These are phyloP conservation scores for Rhizopogon salebrosus DNA, from an alignment of 768 basidiomycete species.

Conservation along the genomic window DNA sequence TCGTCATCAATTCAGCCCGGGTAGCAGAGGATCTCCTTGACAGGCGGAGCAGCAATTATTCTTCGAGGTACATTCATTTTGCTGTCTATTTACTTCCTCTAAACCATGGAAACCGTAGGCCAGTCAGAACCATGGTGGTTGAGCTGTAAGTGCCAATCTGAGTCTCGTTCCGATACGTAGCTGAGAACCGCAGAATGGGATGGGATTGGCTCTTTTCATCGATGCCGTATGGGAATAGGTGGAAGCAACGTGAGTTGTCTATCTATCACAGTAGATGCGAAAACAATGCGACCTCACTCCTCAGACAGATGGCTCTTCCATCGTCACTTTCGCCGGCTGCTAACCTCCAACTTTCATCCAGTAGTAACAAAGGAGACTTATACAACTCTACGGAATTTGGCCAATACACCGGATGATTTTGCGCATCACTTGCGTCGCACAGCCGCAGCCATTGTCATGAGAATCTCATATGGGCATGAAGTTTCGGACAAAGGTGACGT, in stretches of 20 bases:
- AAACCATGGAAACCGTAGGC: conserved; percentile 16
- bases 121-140: conserved; percentile 36
- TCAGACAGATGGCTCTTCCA: conserved; percentile 32
- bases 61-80: conserved; percentile 24
- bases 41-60: conserved; percentile 39
- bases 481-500: conserved; percentile 34
- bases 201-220: conserved; percentile 43
- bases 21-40: conserved; percentile 41
- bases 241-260: conserved; percentile 21
- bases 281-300: background rate
- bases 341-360: conserved; percentile 21
- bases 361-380: conserved; percentile 30
- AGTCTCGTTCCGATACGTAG: background rate
- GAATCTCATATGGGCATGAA: conserved; percentile 36
- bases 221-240: conserved; percentile 32
- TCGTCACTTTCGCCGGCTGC: conserved; percentile 29
- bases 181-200: conserved; percentile 32
- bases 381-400: conserved; percentile 32
- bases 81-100: background rate
- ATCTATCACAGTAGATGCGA: background rate
- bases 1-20: conserved; percentile 39
- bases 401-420: conserved; percentile 32
- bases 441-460: conserved; percentile 35
- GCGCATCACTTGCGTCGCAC: conserved; percentile 31
- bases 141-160: conserved; percentile 31